Evolutionary conservation across 2,329 filamentous ascomycete genomes (phyloP).

Genomic region (Magnaporthiopsis rhizophila): DNA sequence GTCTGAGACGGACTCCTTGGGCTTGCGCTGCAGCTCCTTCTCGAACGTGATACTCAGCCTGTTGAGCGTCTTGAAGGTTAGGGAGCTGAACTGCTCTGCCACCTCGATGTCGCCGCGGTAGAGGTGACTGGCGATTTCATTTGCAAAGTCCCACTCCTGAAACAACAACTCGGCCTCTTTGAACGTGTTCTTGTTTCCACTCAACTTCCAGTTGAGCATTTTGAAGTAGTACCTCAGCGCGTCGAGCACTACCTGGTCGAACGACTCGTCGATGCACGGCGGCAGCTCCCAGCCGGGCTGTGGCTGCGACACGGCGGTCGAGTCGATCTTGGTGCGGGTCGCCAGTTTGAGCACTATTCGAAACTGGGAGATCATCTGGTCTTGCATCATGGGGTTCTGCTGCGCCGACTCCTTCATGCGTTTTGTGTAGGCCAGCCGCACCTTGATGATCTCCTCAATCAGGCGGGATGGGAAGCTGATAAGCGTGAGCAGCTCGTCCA

Average conservation of each 20-base stretch:
- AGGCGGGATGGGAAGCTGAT: constrained; percentile 96
- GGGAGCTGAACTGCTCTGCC: constrained; percentile 89
- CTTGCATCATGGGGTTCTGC: constrained; percentile 87
- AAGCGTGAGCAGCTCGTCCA: constrained; percentile 88
- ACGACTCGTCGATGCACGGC: constrained; percentile 93
- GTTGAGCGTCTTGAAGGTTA: constrained; percentile 87
- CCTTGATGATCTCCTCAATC: constrained; percentile 92
- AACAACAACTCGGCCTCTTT: constrained; percentile 97
- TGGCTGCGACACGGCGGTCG: constrained; percentile 72
- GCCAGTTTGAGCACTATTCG: constrained; percentile 87
- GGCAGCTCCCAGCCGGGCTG: constrained; percentile 93
- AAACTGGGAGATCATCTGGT: constrained; percentile 97
- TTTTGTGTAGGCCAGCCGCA: constrained; percentile 83
- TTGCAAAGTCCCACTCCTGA: constrained; percentile 97
- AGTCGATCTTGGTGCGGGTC: constrained; percentile 86
- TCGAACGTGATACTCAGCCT: constrained; percentile 88
- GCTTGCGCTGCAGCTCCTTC: constrained; percentile 74
- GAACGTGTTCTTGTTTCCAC: constrained; percentile 97
- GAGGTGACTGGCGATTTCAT: constrained; percentile 85
- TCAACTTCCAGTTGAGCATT: constrained; percentile 96
- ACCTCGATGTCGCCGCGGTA: constrained; percentile 93
- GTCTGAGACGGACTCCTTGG: constrained; percentile 74
- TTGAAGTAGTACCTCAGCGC: constrained; percentile 98
- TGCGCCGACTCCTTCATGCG: constrained; percentile 93
- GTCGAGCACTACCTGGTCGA: constrained; percentile 84